Conservation (phyloP, 78 protist species). For the Acrasis kona region DNA sequence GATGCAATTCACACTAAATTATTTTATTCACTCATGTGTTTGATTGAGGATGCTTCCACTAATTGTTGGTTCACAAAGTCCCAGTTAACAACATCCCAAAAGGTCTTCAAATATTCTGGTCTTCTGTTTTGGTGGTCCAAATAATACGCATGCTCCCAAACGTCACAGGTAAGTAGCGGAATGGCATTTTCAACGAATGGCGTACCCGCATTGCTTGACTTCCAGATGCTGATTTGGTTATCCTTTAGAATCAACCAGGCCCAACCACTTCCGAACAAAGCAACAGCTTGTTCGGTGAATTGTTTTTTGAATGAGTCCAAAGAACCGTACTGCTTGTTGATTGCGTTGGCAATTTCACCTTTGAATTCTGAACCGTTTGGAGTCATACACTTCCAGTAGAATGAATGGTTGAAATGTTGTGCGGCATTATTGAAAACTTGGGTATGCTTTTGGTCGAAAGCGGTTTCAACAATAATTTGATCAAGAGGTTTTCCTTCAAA, state of each 20-base stretch:
- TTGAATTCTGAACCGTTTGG: constrained; percentile 30
- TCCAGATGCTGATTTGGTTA: not conserved
- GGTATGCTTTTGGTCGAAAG: constrained; percentile 1
- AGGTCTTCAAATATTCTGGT: constrained; percentile 39
- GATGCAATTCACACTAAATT: no score
- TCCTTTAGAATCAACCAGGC: constrained; percentile 51
- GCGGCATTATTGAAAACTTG: constrained; percentile 60
- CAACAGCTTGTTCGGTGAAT: constrained; percentile 13
- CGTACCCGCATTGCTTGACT: constrained; percentile 24
- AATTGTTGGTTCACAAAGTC: constrained; percentile 20
- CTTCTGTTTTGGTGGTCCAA: constrained; percentile 56
- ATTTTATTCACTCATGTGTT: not conserved
- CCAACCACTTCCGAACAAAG: constrained; percentile 58
- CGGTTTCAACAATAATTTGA: constrained; percentile 1
- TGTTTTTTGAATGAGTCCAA: constrained; percentile 32
- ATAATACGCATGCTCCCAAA: constrained; percentile 77
- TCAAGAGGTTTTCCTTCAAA: constrained; percentile 18
- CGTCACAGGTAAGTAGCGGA: constrained; percentile 47
- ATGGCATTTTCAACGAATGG: constrained; percentile 19
- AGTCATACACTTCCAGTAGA: constrained; percentile 45
- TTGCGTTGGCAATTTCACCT: not conserved
- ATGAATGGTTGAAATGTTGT: constrained; percentile 51
- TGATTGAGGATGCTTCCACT: not conserved
- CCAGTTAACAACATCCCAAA: constrained; percentile 61
- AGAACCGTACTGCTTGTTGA: constrained; percentile 27